These are phyloP conservation scores for Oryza rufipogon DNA, from an alignment of 176 grass and related monocot genomes.

Conservation along the genomic window DNA sequence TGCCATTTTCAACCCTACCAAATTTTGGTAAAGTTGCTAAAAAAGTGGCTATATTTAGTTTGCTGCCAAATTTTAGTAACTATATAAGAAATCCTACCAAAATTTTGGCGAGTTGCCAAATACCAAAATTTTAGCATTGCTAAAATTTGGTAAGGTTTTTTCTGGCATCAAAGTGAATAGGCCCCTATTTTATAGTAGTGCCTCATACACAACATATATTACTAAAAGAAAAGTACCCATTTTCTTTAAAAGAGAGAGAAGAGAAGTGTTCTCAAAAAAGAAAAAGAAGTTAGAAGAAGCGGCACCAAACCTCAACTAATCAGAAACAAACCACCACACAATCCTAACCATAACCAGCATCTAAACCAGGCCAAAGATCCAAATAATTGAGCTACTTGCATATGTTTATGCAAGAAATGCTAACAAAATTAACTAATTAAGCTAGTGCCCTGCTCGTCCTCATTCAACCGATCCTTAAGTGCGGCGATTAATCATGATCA, in stretches of 20 bases:
- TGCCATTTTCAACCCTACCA: too few species aligned
- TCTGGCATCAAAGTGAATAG: too few species aligned
- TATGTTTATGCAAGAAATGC: background rate
- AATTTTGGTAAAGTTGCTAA: too few species aligned
- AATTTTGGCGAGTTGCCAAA: too few species aligned
- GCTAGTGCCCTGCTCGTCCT: background rate
- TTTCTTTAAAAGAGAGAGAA: background rate
- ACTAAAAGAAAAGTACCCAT: background rate
- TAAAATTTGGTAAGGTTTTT: too few species aligned
- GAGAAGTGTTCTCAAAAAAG: background rate
- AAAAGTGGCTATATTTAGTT: too few species aligned
- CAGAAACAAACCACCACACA: background rate
- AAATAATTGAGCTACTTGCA: background rate
- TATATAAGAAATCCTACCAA: too few species aligned
- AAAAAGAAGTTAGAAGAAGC: background rate
- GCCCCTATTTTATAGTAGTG: too few species aligned
- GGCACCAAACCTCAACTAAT: background rate
- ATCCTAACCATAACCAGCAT: background rate
- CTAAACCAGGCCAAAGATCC: background rate
- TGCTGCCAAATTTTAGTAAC: too few species aligned
- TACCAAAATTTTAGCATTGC: too few species aligned
- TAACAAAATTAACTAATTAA: background rate
- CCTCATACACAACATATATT: background rate
- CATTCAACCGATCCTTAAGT: background rate
- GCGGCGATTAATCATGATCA: background rate